Evolutionary conservation across 768 basidiomycete genomes (phyloP), one percentile per base, ranked within the genome.

Genomic region (Lactarius sanguifluus): DNA sequence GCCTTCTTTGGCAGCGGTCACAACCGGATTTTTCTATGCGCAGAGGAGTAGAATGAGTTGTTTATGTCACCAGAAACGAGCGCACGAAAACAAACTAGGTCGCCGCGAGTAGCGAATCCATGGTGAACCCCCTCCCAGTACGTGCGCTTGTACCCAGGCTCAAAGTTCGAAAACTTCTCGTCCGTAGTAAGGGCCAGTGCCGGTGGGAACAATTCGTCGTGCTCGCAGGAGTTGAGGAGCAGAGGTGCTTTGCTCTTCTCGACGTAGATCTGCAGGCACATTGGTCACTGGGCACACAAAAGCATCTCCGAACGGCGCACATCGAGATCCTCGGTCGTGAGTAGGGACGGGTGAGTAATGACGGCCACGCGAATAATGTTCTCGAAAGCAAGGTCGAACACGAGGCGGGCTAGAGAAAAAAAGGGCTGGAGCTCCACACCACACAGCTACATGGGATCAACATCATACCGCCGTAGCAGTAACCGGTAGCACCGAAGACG

Each of bases 331-430:
- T 73, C 71, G 5, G 79, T 77, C 28, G 76, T 38, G 40, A 83
- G 74, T 2, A 78, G 69, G 2, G 83, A 83, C 0, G 85, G 85
- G 70, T 86, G 85, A 1, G 80, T 64, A 50, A 81, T 73, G 25
- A 76, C 78, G 2, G 76, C 76, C 50, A 78, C 81, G 20, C 79
- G 71, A 69, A 79, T 75, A 38, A 73, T 52, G 61, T 76, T 73
- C 40, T 81, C 79, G 60, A 80, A 77, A 0, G 83, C 81, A 52
- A 85, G 77, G 65, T 83, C 64, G 60, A 66, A 61, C 15, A 54
- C 41, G 9, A 69, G 57, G 57, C 68, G 65, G n/a, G 60, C 68
- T 71, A 23, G 8, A 36, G 5, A 23, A 7, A 23, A 12, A 57
- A 8, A n/a, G 10, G 13, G 41, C 12, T 13, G 52, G 18, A 57